Conservation (phyloP, 805 yeast species). For the Cyberlindnera samutprakarnensis region DNA sequence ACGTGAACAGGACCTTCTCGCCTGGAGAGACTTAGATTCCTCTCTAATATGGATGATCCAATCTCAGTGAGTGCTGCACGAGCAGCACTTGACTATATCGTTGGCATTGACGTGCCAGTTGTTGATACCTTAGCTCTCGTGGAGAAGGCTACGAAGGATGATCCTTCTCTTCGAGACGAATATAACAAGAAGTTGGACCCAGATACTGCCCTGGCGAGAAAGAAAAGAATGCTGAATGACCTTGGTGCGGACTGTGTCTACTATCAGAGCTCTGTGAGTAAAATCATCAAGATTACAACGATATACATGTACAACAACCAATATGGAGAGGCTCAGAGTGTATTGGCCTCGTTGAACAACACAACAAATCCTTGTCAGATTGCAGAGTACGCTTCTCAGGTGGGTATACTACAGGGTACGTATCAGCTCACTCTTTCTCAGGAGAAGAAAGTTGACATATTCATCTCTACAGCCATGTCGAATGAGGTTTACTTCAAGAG, state of each 20-base stretch:
- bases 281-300: constrained; percentile 11
- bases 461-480: constrained; percentile 15
- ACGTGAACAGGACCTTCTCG: constrained; percentile 12
- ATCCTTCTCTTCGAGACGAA: constrained; percentile 1
- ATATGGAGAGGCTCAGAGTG: constrained; percentile 17
- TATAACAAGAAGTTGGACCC: constrained; percentile 1
- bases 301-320: constrained; percentile 13
- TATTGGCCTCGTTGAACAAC: constrained; percentile 10
- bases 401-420: constrained; percentile 17
- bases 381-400: constrained; percentile 16
- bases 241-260: constrained; percentile 16
- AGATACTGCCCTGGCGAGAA: constrained; percentile 2
- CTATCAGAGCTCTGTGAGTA: constrained; percentile 17
- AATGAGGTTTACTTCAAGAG: constrained; percentile 19
- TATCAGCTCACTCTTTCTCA: constrained; percentile 11
- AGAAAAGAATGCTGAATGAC: constrained; percentile 4
- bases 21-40: constrained; percentile 13
- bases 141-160: constrained; percentile 1
- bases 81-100: constrained; percentile 14
- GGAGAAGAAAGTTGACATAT: constrained; percentile 19
- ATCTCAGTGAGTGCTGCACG: constrained; percentile 10
- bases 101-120: constrained; percentile 12
- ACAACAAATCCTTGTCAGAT: constrained; percentile 13
- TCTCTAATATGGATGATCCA: constrained; percentile 4
- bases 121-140: constrained; percentile 9